Evolutionary conservation across 2,329 filamentous ascomycete genomes (phyloP).

Genomic region (Boeremia exigua): DNA sequence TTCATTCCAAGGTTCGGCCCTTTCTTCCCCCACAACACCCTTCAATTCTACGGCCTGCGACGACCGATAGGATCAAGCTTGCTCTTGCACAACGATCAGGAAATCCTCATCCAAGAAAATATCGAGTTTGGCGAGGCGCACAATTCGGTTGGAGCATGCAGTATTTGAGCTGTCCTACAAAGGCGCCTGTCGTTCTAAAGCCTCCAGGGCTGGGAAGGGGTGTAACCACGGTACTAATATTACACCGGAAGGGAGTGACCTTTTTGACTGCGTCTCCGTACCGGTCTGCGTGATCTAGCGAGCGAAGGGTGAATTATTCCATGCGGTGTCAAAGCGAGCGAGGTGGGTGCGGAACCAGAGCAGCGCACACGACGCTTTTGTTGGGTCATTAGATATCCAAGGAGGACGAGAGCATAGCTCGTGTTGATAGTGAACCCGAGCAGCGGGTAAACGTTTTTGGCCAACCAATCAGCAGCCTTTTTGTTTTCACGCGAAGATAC

Average conservation of each 20-base stretch:
- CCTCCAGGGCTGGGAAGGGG: conserved; percentile 2
- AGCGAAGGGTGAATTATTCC: conserved; percentile 19
- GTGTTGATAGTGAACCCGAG: conserved; percentile 23
- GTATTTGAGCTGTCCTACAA: background rate
- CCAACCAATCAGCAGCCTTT: conserved; percentile 9
- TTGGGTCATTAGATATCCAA: conserved; percentile 19
- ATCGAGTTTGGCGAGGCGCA: background rate
- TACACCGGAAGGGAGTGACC: conserved; percentile 6
- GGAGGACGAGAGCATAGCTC: conserved; percentile 18
- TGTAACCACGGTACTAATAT: conserved; percentile 4
- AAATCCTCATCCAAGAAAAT: background rate
- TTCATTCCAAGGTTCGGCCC: conserved; percentile 16
- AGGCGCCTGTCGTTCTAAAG: conserved; percentile 2
- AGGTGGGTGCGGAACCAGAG: conserved; percentile 16
- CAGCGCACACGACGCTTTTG: conserved; percentile 22
- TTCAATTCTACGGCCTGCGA: background rate
- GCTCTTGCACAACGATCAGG: background rate
- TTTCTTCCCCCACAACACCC: conserved; percentile 5
- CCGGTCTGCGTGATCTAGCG: conserved; percentile 18
- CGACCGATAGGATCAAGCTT: background rate
- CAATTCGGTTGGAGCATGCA: background rate
- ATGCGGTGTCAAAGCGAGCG: conserved; percentile 13
- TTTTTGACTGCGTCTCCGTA: background rate
- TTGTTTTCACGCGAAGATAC: conserved; percentile 5
- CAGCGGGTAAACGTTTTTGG: conserved; percentile 7